phyloP scores from a whole-genome alignment of 106 monocot genomes.

The Hemerocallis citrina region DNA sequence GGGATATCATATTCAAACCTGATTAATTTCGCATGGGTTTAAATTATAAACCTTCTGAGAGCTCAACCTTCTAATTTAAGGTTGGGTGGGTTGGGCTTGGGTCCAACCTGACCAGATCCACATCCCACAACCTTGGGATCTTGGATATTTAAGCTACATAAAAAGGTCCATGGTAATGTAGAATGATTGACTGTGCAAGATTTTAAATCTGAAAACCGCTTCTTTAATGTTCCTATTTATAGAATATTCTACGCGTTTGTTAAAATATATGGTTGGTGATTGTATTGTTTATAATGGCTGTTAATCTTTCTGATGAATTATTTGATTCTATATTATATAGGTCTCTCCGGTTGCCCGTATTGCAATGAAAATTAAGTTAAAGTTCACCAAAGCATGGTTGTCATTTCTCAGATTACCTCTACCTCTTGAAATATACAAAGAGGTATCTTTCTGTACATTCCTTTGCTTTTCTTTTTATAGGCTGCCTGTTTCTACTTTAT shows the following conservation, averaged over 20 bases:
- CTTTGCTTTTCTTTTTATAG: background rate
- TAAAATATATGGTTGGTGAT: no score
- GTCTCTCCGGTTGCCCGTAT: conserved; percentile 7
- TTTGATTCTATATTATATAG: background rate
- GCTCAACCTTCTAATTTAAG: no score
- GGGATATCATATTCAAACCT: no score
- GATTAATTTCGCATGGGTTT: no score
- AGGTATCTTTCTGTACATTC: conserved; percentile 37
- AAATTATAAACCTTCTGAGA: no score
- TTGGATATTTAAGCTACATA: background rate
- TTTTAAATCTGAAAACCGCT: background rate
- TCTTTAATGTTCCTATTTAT: background rate
- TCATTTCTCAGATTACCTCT: conserved; percentile 82
- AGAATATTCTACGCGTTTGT: no score
- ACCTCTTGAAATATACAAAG: conserved; percentile 80
- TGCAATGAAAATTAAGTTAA: conserved; percentile 58
- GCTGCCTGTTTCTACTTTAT: no score
- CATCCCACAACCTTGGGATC: no score
- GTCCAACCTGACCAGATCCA: no score
- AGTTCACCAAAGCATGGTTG: conserved; percentile 81
- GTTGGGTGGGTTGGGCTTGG: no score
- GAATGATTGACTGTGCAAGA: background rate
- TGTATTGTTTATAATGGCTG: background rate
- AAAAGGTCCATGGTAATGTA: background rate
- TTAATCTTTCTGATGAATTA: background rate